Base-by-base conservation (phyloP, 2,329 filamentous ascomycete species). In the Pseudogymnoascus sp. region DNA sequence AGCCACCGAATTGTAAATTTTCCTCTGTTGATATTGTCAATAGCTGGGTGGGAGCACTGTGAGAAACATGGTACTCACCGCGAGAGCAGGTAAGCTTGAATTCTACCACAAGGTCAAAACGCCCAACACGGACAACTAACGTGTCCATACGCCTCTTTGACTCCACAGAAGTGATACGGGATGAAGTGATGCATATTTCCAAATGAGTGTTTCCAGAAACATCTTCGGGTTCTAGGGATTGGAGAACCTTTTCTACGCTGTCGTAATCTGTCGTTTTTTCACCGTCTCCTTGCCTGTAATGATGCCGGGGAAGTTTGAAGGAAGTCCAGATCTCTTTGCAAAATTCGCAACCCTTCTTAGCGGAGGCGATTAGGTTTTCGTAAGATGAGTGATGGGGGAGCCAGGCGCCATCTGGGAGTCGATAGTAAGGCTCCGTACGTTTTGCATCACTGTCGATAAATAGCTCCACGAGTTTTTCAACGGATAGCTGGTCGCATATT, bases 71-170 rank as follows among this genome's bases (percentile, higher is more conserved):
- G 10, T 8, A 34, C 48, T 57, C 14, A 57, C 48, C 25, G 1
- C 48, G 48, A 57, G 48, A 25, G 19, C 48, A 34, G 48, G 48
- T 57, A n/a, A 57, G 48, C 48, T 57, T 57, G 25, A 57, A 34
- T 34, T 57, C 48, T 25, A 57, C 25, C 10, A 57, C 28, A 57
- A 57, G 48, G n/a, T 57, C 48, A 57, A 34, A 57, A 34, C 28
- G 25, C n/a, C 48, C 48, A 57, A 57, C 25, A 16, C 48, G 48
- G 8, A 57, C 48, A 31, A 34, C 25, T 6, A 57, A 57, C 25
- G 25, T 34, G 8, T 57, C 48, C 48, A 57, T 34, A 19, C 48
- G 48, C 48, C 48, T 57, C 25, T 57, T 57, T 34, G 25, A 57
- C 25, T 57, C 48, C 1, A 57, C 25, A 3, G 48, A 57, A 34